A percentile compares a stretch with the other conserved stretches of the same genome.
These are phyloP conservation scores for Casuarina equisetifolia DNA, from an alignment of 306 rosid genomes.

Conservation along the genomic window DNA sequence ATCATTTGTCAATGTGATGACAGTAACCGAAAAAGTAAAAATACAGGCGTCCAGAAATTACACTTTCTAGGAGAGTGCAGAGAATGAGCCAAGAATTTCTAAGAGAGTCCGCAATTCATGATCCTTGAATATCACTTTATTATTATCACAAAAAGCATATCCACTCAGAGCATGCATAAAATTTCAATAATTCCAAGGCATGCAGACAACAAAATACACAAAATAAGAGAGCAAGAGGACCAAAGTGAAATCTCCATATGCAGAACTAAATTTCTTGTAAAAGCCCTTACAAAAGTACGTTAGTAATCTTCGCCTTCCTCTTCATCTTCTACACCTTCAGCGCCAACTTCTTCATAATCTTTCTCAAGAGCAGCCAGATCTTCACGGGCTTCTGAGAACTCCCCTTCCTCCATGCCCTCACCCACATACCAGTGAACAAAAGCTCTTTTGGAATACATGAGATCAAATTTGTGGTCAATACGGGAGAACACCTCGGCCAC, in stretches of 20 bases:
- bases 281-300: conserved; percentile 25
- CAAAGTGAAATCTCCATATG: conserved; percentile 37
- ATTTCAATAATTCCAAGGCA: conserved; percentile 37
- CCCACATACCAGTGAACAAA: conserved; percentile 99
- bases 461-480: conserved; percentile 94
- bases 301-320: conserved; percentile 77
- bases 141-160: conserved; percentile 32
- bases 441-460: conserved; percentile 99
- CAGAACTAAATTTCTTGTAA: conserved; percentile 27
- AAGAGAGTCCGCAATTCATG: not conserved
- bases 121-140: conserved; percentile 25
- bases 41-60: not conserved
- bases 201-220: conserved; percentile 22
- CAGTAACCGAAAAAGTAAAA: not conserved
- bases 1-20: not conserved
- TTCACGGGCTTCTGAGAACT: conserved; percentile 98
- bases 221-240: conserved; percentile 29
- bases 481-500: conserved; percentile 99
- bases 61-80: not conserved
- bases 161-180: conserved; percentile 31
- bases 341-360: conserved; percentile 97
- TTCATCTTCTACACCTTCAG: conserved; percentile 90
- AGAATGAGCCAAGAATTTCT: not conserved
- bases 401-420: conserved; percentile 99
- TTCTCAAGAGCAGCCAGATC: conserved; percentile 99